Base-by-base conservation (phyloP, 768 basidiomycete species). In the Mycena amicta region DNA sequence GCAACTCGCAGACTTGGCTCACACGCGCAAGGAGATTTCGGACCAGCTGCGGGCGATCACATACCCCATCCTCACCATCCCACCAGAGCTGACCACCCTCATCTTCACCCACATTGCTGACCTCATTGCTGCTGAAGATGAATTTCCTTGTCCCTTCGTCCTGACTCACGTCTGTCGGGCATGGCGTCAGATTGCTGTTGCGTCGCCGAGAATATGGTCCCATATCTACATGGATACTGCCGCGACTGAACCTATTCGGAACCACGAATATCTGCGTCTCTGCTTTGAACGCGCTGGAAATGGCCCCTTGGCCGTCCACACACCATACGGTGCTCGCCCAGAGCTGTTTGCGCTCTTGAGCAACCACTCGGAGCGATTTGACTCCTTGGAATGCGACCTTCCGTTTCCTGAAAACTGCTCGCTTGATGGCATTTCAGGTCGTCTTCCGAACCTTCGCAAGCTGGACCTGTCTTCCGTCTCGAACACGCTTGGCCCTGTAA, bases 101-200 rank as follows among this genome's bases (percentile, higher is more conserved):
- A 49, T 49, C 12, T 49, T 49, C 47, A 12, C 8, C 25, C n/a
- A 49, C 26, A 26, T 26, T 28, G 47, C 47, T 12, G 47, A 49
- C 5, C 27, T 27, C 25, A 13, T 49, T 5, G 5, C 23, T 6
- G 26, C 23, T 13, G 25, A 27, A 28, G 11, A 26, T 5, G 31
- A 41, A 4, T 25, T 43, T 12, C 30, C 47, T 15, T 45, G 29
- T 13, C 55, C 55, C 5, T 51, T 29, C 23, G 55, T 51, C 11
- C 15, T 57, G 30, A 57, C 47, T 8, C 55, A 57, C 33, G 55
- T 57, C 55, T 57, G 49, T 41, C 55, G 50, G 12, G 15, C 37
- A 5, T 57, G 55, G 55, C 27, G 55, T 11, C 28, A 33, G 11
- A 29, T 57, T 20, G 55, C 55, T 22, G 18, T 51, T 16, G 47